Evolutionary conservation across 352 stramenopile genomes (phyloP).

Genomic region (Phytophthora boehmeriae): DNA sequence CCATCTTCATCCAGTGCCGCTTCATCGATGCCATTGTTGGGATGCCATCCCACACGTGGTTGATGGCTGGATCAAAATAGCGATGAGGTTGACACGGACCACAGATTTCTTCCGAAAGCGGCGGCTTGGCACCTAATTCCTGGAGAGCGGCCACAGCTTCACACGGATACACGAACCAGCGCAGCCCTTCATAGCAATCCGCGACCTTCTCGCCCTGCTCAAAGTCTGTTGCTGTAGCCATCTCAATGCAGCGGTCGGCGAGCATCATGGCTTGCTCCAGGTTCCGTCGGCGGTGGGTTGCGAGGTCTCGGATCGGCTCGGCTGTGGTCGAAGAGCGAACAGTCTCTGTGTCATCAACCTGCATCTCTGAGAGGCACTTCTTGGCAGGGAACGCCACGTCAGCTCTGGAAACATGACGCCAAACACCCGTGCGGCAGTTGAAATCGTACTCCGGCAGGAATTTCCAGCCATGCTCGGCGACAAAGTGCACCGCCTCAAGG

Average conservation of each 20-base stretch:
- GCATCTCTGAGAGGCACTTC: slow-evolving; percentile 25
- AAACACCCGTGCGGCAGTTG: slow-evolving; percentile 95
- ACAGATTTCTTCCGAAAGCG: neutral
- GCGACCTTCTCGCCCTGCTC: no score
- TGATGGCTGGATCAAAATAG: neutral
- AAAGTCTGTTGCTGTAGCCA: slow-evolving; percentile 14
- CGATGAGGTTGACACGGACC: slow-evolving; percentile 15
- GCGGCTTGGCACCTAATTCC: neutral
- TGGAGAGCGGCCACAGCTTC: slow-evolving; percentile 5
- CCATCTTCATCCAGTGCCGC: no score
- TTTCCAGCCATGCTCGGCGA: slow-evolving; percentile 92
- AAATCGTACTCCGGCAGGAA: slow-evolving; percentile 95
- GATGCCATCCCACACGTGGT: neutral
- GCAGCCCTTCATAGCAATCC: no score
- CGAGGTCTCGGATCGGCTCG: slow-evolving; percentile 19
- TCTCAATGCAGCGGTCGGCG: slow-evolving; percentile 22
- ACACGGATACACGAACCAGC: slow-evolving; percentile 9
- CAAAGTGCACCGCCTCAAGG: slow-evolving; percentile 91
- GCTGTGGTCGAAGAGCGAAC: neutral
- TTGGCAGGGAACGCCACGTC: slow-evolving; percentile 23
- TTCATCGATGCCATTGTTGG: neutral
- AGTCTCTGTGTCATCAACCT: slow-evolving; percentile 13
- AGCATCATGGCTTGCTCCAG: slow-evolving; percentile 24
- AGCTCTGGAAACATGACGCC: slow-evolving; percentile 55
- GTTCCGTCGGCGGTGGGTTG: slow-evolving; percentile 24